These are phyloP conservation scores for Wickerhamomyces mucosus DNA, from an alignment of 805 yeast genomes.

Conservation along the genomic window DNA sequence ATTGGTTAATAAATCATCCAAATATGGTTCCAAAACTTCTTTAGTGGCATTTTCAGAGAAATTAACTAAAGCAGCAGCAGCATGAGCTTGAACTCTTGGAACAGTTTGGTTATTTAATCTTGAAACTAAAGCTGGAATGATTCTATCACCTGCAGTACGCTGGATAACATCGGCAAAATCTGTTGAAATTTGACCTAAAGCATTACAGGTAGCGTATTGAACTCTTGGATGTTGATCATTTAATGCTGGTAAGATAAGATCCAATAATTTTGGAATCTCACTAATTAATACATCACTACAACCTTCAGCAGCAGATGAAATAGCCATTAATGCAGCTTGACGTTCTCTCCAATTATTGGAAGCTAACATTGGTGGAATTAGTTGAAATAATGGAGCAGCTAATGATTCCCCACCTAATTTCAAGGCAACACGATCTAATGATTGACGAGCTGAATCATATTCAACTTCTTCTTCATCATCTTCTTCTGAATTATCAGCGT, in stretches of 20 bases:
- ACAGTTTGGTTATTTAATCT: conserved; percentile 65
- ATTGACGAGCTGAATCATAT: conserved; percentile 86
- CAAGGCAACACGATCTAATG: conserved; percentile 85
- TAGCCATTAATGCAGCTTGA: conserved; percentile 94
- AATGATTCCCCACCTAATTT: conserved; percentile 75
- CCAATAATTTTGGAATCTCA: conserved; percentile 75
- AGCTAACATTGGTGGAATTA: conserved; percentile 72
- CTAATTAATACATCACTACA: conserved; percentile 80
- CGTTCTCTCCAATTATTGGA: conserved; percentile 86
- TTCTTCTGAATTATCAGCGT: conserved; percentile 66
- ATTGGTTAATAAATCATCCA: conserved; percentile 71
- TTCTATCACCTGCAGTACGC: conserved; percentile 64
- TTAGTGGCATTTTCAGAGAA: conserved; percentile 88
- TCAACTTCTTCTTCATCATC: conserved; percentile 73
- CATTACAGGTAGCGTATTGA: conserved; percentile 95
- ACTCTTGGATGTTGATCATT: conserved; percentile 88
- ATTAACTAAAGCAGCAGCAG: conserved; percentile 96
- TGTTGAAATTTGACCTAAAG: conserved; percentile 92
- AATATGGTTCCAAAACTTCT: conserved; percentile 83
- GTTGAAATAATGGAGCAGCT: conserved; percentile 80
- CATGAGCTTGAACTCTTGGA: conserved; percentile 94
- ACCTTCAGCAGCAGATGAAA: conserved; percentile 96
- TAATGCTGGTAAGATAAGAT: conserved; percentile 77
- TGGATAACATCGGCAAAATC: conserved; percentile 91
- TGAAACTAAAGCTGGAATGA: conserved; percentile 82